Percentiles rank a stretch among this genome's conserved stretches.
phyloP scores from a whole-genome alignment of 2,329 filamentous ascomycete species.

The Venturia asperata region DNA sequence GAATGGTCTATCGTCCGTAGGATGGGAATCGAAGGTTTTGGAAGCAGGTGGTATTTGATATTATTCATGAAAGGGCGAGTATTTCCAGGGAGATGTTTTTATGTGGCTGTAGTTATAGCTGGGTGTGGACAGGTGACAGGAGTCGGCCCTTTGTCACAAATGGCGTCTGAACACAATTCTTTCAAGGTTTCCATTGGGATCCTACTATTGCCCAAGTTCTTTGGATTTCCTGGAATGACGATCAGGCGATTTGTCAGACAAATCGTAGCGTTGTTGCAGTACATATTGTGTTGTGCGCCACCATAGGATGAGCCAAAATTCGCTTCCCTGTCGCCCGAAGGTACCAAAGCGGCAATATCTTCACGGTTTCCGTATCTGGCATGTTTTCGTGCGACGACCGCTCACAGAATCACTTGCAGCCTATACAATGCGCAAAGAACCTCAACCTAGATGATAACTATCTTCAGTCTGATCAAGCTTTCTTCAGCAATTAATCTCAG shows the following conservation, averaged over 20 bases:
- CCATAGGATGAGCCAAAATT: neutral
- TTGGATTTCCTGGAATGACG: neutral
- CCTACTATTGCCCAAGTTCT: neutral
- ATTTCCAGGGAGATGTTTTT: neutral
- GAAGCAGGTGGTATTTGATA: neutral
- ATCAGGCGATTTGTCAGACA: too few species aligned
- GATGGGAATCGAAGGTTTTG: neutral
- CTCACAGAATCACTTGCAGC: neutral
- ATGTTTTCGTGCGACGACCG: neutral
- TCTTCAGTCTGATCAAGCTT: neutral
- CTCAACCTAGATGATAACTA: neutral
- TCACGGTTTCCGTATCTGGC: neutral
- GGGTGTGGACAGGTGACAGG: neutral
- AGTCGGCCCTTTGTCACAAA: neutral
- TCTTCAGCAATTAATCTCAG: neutral
- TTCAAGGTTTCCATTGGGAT: too few species aligned
- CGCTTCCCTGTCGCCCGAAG: neutral
- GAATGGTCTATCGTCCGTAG: neutral
- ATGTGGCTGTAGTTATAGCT: neutral
- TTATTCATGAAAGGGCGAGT: too few species aligned
- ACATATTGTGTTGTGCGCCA: neutral
- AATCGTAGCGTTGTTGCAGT: neutral
- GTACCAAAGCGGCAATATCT: neutral
- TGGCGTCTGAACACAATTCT: neutral
- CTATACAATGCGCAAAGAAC: neutral